Evolutionary conservation across 139 green algal genomes (phyloP).

Genomic region (Medakamo hakoo): DNA sequence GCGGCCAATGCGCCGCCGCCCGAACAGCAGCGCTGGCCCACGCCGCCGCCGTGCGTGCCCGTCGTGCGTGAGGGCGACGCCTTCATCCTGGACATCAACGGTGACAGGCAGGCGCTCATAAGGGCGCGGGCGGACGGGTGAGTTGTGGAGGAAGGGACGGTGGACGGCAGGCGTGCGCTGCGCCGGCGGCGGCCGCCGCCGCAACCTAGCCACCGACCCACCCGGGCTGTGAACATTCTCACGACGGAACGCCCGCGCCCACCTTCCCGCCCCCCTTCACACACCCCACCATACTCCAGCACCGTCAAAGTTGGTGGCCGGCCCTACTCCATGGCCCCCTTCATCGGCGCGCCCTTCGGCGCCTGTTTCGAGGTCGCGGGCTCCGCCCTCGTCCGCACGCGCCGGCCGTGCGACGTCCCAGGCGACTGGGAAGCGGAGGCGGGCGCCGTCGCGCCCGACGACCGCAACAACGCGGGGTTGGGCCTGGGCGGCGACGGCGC

Average conservation of each 20-base stretch:
- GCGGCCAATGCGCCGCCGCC: too few species aligned
- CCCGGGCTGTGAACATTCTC: neutral
- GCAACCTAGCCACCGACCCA: neutral
- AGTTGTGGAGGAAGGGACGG: neutral
- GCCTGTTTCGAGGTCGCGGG: neutral
- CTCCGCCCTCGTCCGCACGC: neutral
- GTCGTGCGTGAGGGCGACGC: constrained; percentile 23
- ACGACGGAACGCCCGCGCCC: too few species aligned
- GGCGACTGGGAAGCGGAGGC: neutral
- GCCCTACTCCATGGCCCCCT: neutral
- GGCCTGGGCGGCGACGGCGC: neutral
- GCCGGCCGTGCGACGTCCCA: neutral
- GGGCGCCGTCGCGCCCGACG: neutral
- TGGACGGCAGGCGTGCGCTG: too few species aligned
- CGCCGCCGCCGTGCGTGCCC: neutral
- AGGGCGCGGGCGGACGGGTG: constrained; percentile 15
- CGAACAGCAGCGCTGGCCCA: neutral
- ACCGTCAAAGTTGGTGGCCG: neutral
- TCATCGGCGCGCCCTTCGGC: neutral
- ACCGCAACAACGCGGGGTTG: neutral
- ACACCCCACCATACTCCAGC: neutral
- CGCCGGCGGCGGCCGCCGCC: too few species aligned
- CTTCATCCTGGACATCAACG: constrained; percentile 40
- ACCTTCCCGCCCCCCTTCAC: neutral
- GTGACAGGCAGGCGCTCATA: constrained; percentile 30